Percentiles rank a stretch among this genome's conserved stretches.
Conservation (phyloP, 2,329 filamentous ascomycete species). For the Ophiognomonia clavigignenti-juglandacearum region DNA sequence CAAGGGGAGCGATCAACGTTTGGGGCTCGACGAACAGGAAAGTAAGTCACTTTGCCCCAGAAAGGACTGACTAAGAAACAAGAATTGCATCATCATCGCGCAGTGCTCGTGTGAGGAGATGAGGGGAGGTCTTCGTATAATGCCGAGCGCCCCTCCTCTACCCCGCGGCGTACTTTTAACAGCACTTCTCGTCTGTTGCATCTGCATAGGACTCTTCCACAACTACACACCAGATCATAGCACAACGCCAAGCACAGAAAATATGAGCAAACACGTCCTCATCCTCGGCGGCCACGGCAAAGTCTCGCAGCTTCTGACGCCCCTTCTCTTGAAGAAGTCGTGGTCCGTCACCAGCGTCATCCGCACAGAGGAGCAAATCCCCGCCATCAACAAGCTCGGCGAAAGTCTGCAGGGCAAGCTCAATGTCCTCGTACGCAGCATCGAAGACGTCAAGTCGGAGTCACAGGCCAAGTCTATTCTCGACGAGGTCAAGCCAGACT, state of each 20-base stretch:
- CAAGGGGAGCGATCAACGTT: too few species aligned
- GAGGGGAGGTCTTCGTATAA: too few species aligned
- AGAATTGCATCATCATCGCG: too few species aligned
- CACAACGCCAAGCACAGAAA: background rate
- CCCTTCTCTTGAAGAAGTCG: constrained; percentile 65
- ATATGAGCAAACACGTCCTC: constrained; percentile 50
- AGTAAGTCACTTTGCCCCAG: too few species aligned
- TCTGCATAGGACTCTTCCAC: background rate
- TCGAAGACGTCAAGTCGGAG: constrained; percentile 65
- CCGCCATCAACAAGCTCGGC: constrained; percentile 58
- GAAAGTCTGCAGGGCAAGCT: constrained; percentile 53
- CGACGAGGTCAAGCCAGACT: constrained; percentile 56
- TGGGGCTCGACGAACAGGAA: too few species aligned
- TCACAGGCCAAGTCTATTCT: constrained; percentile 59
- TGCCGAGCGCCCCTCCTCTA: too few species aligned
- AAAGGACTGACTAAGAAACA: too few species aligned
- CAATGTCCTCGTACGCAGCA: constrained; percentile 62
- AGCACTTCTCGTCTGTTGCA: background rate
- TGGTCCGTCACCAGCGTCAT: constrained; percentile 79
- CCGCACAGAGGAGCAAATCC: constrained; percentile 63
- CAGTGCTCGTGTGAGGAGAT: too few species aligned
- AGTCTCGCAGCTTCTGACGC: constrained; percentile 68
- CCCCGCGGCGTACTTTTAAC: too few species aligned
- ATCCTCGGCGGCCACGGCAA: constrained; percentile 81
- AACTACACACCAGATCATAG: background rate